phyloP scores from a whole-genome alignment of 495 filamentous ascomycete species.

The Cenococcum geophilum region DNA sequence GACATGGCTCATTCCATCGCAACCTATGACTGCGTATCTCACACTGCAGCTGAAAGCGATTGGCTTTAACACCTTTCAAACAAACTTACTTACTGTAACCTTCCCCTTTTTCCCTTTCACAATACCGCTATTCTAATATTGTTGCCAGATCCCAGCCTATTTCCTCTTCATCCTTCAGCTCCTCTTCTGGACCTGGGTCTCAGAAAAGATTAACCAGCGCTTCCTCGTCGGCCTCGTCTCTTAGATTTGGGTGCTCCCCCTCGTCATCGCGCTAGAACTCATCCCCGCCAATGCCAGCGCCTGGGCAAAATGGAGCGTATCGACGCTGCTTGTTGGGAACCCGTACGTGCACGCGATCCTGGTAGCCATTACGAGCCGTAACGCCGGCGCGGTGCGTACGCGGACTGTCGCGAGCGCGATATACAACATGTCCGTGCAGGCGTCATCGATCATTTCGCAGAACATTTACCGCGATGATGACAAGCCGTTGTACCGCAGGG shows the following conservation, averaged over 20 bases:
- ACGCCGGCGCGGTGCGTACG: conserved; percentile 52
- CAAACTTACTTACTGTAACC: conserved; percentile 31
- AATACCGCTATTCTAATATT: neutral
- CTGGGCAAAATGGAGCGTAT: conserved; percentile 24
- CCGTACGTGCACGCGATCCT: conserved; percentile 32
- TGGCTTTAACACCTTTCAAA: conserved; percentile 28
- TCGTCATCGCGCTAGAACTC: conserved; percentile 48
- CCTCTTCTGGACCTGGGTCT: conserved; percentile 51
- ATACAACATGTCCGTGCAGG: conserved; percentile 50
- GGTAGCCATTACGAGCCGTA: conserved; percentile 41
- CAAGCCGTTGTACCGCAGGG: conserved; percentile 30
- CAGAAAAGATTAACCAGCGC: conserved; percentile 53
- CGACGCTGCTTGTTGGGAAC: conserved; percentile 27
- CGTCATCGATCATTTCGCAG: conserved; percentile 21
- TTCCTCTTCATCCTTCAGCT: conserved; percentile 44
- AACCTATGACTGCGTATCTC: conserved; percentile 24
- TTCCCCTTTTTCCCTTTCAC: neutral
- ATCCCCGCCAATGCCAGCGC: conserved; percentile 32
- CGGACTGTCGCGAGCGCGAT: conserved; percentile 52
- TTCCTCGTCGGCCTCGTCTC: conserved; percentile 46
- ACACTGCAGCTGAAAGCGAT: conserved; percentile 24
- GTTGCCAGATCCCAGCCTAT: conserved; percentile 32
- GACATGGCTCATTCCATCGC: conserved; percentile 28
- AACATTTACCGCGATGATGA: conserved; percentile 34
- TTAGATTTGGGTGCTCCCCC: conserved; percentile 54